A percentile compares a stretch with the other conserved stretches of the same genome.
Evolutionary conservation across 139 green algal genomes (phyloP).

Genomic region (Mychonastes homosphaera): DNA sequence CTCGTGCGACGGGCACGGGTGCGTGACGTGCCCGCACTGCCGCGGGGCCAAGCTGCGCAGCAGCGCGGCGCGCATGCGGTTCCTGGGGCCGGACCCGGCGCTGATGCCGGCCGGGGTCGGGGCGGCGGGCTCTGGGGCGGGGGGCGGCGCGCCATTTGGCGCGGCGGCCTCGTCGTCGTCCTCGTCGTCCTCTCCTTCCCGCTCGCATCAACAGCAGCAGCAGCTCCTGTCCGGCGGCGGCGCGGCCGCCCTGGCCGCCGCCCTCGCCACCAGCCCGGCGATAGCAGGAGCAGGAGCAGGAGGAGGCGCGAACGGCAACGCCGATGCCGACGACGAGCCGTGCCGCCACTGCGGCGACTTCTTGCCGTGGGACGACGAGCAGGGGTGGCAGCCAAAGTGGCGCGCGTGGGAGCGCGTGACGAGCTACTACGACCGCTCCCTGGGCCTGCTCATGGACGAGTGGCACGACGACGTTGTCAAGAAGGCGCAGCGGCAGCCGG

Average conservation of each 20-base stretch:
- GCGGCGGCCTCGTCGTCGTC: no score
- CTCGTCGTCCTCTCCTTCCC: no score
- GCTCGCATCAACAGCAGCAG: no score
- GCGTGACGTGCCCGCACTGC: slow-evolving; percentile 35
- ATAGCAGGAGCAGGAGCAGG: slow-evolving; percentile 7
- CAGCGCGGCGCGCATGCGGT: neutral
- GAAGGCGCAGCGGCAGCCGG: slow-evolving; percentile 38
- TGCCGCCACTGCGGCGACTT: slow-evolving; percentile 34
- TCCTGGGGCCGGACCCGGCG: no score
- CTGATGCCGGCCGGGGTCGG: slow-evolving; percentile 4
- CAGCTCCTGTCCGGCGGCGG: no score
- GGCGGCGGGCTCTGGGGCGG: neutral
- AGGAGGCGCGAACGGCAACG: no score
- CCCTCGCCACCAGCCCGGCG: no score
- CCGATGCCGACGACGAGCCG: slow-evolving; percentile 14
- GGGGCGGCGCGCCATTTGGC: no score
- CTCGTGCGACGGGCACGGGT: slow-evolving; percentile 33
- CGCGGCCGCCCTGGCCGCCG: no score
- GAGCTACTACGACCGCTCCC: slow-evolving; percentile 41
- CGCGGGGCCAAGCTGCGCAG: slow-evolving; percentile 28
- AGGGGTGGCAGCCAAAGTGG: slow-evolving; percentile 39
- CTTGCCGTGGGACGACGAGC: slow-evolving; percentile 42
- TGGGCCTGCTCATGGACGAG: slow-evolving; percentile 35
- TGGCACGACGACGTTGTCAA: slow-evolving; percentile 48
- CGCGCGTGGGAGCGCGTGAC: slow-evolving; percentile 30